These are phyloP conservation scores for Avena insularis DNA, from an alignment of 176 grass and related monocot species.

Conservation along the genomic window DNA sequence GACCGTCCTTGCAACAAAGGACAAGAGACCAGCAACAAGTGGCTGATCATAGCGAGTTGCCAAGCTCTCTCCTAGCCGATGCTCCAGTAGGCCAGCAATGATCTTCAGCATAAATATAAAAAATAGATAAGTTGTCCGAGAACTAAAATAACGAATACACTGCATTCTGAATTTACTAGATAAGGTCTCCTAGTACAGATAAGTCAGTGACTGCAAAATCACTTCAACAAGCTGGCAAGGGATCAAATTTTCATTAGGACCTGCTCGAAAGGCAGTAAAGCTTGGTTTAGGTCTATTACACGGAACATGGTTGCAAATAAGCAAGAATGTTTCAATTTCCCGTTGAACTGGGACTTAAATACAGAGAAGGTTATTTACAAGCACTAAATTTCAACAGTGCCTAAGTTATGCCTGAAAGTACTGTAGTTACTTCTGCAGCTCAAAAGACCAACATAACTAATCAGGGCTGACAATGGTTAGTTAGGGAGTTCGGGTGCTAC, in stretches of 20 bases:
- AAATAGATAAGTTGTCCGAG: background rate
- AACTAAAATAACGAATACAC: background rate
- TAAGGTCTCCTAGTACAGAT: background rate
- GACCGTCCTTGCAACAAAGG: constrained; percentile 77
- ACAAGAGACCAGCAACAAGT: constrained; percentile 81
- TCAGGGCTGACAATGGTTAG: background rate
- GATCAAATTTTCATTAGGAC: background rate
- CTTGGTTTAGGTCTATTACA: too few species aligned
- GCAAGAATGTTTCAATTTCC: background rate
- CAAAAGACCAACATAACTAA: background rate
- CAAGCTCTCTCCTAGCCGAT: constrained; percentile 80
- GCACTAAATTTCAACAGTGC: constrained; percentile 1
- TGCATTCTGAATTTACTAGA: constrained; percentile 14
- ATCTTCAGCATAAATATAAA: constrained; percentile 57
- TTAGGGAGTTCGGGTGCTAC: background rate
- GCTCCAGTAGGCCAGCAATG: constrained; percentile 93
- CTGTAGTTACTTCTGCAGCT: background rate
- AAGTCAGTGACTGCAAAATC: constrained; percentile 19
- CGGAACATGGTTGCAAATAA: constrained; percentile 20
- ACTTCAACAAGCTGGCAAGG: constrained; percentile 8
- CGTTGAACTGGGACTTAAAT: background rate
- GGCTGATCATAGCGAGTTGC: constrained; percentile 79
- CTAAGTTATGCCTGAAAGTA: background rate
- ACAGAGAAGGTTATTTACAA: constrained; percentile 2
- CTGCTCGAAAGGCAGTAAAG: too few species aligned